Evolutionary conservation across 257 asterid species (phyloP).

Genomic region (Petrea volubilis): DNA sequence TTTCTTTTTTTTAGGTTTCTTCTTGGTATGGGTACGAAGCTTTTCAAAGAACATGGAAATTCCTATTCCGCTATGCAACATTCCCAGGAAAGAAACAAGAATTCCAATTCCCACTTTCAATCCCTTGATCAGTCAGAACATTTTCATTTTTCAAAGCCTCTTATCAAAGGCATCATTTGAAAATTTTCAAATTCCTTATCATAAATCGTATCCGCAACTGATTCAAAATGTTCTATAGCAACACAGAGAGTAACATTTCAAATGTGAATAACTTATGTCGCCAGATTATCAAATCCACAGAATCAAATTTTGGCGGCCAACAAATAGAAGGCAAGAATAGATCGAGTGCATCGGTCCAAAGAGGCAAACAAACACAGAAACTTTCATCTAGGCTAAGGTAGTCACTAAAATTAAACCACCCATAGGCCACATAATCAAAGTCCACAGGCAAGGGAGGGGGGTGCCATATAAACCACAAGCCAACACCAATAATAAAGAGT

Average conservation of each 20-base stretch:
- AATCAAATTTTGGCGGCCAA: constrained; percentile 2
- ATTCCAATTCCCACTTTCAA: too few species aligned
- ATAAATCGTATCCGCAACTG: too few species aligned
- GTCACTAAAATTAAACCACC: constrained; percentile 58
- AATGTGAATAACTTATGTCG: not conserved
- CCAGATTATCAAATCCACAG: not conserved
- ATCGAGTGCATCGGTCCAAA: not conserved
- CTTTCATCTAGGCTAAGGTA: constrained; percentile 35
- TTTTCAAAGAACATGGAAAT: too few species aligned
- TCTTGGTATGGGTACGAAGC: too few species aligned
- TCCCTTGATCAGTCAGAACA: too few species aligned
- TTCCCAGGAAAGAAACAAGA: too few species aligned
- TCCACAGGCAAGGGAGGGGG: constrained; percentile 25
- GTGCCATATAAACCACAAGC: constrained; percentile 36
- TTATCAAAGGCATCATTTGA: too few species aligned
- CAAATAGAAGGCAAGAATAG: not conserved
- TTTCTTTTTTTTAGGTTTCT: too few species aligned
- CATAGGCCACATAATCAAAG: constrained; percentile 45
- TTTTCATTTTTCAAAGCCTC: too few species aligned
- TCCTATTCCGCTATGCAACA: too few species aligned
- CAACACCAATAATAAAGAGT: constrained; percentile 32
- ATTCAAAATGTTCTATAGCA: not conserved
- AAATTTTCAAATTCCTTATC: too few species aligned
- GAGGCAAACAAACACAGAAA: constrained; percentile 12
- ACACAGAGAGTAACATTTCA: not conserved